A percentile compares a stretch with the other conserved stretches of the same genome.
Evolutionary conservation across 805 yeast genomes (phyloP).

Genomic region (Cyberlindnera mycetangii): DNA sequence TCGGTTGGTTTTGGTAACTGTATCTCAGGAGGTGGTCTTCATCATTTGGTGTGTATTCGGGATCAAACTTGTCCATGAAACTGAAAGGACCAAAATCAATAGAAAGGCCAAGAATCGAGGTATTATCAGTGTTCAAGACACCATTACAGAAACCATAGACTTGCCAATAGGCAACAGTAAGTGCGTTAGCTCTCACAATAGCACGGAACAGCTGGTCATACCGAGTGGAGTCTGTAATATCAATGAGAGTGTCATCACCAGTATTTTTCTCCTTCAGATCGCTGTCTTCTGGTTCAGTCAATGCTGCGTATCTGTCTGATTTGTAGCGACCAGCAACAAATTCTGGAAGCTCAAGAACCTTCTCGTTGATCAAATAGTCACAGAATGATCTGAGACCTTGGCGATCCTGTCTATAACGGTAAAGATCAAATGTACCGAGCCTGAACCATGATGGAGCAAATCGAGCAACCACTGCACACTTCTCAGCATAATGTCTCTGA

Average conservation of each 20-base stretch:
- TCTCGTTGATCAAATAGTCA: conserved; percentile 66
- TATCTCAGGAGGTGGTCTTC: conserved; percentile 76
- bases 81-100: conserved; percentile 96
- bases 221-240: conserved; percentile 42
- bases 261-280: conserved; percentile 8
- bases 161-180: conserved; percentile 81
- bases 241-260: conserved; percentile 6
- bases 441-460: conserved; percentile 87
- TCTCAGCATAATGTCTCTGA: conserved; percentile 65
- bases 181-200: conserved; percentile 70
- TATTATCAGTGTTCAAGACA: conserved; percentile 91
- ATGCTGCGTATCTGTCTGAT: conserved; percentile 21
- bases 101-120: conserved; percentile 82
- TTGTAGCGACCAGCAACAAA: conserved; percentile 24
- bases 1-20: conserved; percentile 80
- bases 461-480: conserved; percentile 81
- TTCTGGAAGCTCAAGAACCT: conserved; percentile 41
- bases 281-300: conserved; percentile 19
- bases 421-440: conserved; percentile 83
- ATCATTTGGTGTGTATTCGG: conserved; percentile 82
- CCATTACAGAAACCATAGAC: conserved; percentile 92
- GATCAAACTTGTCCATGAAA: conserved; percentile 81
- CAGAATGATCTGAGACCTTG: conserved; percentile 58
- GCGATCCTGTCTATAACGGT: conserved; percentile 69
- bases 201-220: conserved; percentile 74